Base-by-base conservation (phyloP, 805 yeast genomes). In the Yarrowia keelungensis region DNA sequence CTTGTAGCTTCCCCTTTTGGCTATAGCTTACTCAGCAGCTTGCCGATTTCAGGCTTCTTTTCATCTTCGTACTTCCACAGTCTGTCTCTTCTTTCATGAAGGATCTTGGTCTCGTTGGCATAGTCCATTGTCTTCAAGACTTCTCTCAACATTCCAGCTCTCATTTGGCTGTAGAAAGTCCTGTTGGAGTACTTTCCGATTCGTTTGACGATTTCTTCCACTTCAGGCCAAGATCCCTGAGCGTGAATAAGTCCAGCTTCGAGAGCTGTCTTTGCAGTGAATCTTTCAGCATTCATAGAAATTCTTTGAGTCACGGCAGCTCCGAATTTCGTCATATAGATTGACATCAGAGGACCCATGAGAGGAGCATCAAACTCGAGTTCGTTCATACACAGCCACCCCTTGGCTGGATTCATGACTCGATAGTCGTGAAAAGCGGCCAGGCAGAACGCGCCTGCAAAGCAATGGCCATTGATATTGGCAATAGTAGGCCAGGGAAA, bases 401-500 rank as follows among this genome's bases (percentile, higher is more conserved):
- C 82, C 69, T 71, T 73, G 4, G 70, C 69, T 7, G 81, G 80
- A 69, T 80, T 79, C 82, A 79, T 79, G 51, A 79, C 76, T n/a
- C 79, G 47, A 72, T 76, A 80, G 71, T 79, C 82, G 69, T 78
- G 80, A 71, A 78, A 75, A 59, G 76, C 75, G 2, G 80, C 79
- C 42, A 78, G 64, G 74, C 78, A 75, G 69, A 80, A 79, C 2
- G 80, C 82, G 1, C 81, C 82, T 1, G 82, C 82, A 72, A 79
- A 79, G 8, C 79, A 79, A 69, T 79, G 82, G 51, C 82, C 82
- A 65, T 79, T 80, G 49, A 79, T 74, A 56, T 73, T 68, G 12
- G 82, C 82, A 39, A 79, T 74, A 9, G 81, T 78, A 4, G 82
- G 82, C 74, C 78, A 76, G 9, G 82, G 82, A 69, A 76, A 79